Evolutionary conservation across 257 asterid species (phyloP), one percentile per base, ranked within the genome.

Genomic region (Thymus quinquecostatus): DNA sequence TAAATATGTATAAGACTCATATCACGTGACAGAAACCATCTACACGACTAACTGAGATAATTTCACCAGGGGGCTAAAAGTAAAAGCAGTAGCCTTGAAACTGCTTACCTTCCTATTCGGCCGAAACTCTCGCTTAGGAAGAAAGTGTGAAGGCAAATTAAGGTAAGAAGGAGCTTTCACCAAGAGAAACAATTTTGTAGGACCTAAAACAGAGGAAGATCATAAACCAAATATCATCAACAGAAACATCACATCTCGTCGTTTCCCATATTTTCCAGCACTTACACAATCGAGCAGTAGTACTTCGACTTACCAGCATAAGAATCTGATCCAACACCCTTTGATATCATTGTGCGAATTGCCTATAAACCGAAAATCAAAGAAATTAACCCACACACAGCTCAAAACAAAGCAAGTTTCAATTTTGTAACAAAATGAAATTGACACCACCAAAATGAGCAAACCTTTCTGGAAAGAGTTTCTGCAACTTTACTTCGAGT

Each of bases 41-140:
- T 60, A 62, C 7, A 10, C 69, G 44, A 69, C 55, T 44, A n/a
- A 38, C 13, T 12, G 14, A 34, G 67, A 49, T 54, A 57, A 59
- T 43, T 54, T 34, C 30, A 29, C 57, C 54, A 57, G 6, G 32
- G 14, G 69, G 40, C 10, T n/a, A 2, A 41, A 54, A 48, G 8
- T 5, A 28, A 33, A 14, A 29, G 9, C 0, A 43, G 14, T n/a
- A 65, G 28, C 4, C 30, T 54, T 47, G 48, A 9, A 53, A 12
- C 41, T 0, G 6, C 12, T 30, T 77, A 89, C 98, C 99, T 94
- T 94, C 78, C 84, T 89, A 60, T 76, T 83, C 81, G 72, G 87
- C 32, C 80, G 86, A 68, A 88, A 85, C 78, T 88, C 99, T 0
- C 96, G 97, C 81, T 94, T 94, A 68, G 97, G 97, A 74, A 91